These are phyloP conservation scores for Aspergillus cristatus DNA, from an alignment of 495 filamentous ascomycete species.

Conservation along the genomic window DNA sequence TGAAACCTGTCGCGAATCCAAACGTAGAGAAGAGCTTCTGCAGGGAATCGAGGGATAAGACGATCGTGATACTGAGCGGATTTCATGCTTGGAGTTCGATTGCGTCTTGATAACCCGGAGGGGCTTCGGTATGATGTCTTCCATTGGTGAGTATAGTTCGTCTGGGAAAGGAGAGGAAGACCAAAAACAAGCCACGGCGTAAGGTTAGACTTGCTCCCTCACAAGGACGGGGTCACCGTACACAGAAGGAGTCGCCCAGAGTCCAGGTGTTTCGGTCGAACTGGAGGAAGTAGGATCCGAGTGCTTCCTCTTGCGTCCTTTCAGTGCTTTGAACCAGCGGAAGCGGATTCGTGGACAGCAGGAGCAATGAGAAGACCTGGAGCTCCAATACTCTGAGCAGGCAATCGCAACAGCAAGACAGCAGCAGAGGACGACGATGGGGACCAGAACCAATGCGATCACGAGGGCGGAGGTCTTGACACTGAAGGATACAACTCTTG, in stretches of 20 bases:
- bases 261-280: neutral
- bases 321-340: neutral
- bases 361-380: conserved; percentile 3
- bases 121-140: neutral
- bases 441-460: conserved; percentile 45
- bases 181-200: neutral
- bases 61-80: neutral
- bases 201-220: neutral
- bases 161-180: neutral
- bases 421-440: conserved; percentile 38
- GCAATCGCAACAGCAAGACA: conserved; percentile 38
- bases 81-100: neutral
- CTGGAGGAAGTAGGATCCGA: neutral
- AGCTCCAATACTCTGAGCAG: conserved; percentile 31
- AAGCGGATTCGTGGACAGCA: neutral
- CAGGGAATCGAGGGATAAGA: neutral
- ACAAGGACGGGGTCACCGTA: neutral
- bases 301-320: too few species aligned
- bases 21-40: neutral
- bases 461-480: conserved; percentile 32
- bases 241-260: neutral
- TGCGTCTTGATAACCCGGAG: neutral
- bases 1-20: neutral
- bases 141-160: neutral
- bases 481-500: conserved; percentile 21